Base-by-base conservation (phyloP, 306 rosid species). In the Prunus persica region DNA sequence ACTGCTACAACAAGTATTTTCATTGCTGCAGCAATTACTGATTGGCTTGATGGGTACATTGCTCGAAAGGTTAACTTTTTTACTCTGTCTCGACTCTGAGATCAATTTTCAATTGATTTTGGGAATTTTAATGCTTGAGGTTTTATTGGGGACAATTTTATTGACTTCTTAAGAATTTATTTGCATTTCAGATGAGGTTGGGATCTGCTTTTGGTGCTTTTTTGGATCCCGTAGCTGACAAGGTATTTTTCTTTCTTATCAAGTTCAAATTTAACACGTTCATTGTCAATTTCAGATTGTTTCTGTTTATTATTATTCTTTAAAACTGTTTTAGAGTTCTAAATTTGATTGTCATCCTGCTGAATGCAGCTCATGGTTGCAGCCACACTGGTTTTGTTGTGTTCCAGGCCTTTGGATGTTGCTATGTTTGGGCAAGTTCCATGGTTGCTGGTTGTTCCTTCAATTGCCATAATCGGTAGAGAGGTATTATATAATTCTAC, bases 151-250 rank as follows among this genome's bases (percentile, higher is more conserved):
- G 16, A 10, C 8, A 6, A 24, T 0, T 67, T 5, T 55, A 12
- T 73, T 60, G 41, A 41, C 8, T 62, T 30, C 2, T 52, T 46
- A 20, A 65, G 18, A 66, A 13, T 16, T 61, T 51, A 0, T 3
- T 69, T 78, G 32, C 57, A 68, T 82, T 78, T 84, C 91, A 96
- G 99, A 93, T 96, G 99, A 87, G 84, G 70, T 85, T 87, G 69
- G 93, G 91, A 77, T 91, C 99, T 60, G 90, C 96, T 24, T 96
- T 96, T 82, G 99, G 99, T 65, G 99, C 99, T 2, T 96, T 96
- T 88, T 86, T 96, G 64, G 99, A 96, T 82, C 99, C 98, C 1
- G 99, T 96, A n/a, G 99, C 99, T 67, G 98, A 96, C 74, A 96
- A 96, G 99, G 99, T 96, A 87, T n/a, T 22, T 82, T 15, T 32